A percentile compares a stretch with the other conserved stretches of the same genome.
Evolutionary conservation across 2,329 filamentous ascomycete genomes (phyloP).

Genomic region (Fusarium penzigii): DNA sequence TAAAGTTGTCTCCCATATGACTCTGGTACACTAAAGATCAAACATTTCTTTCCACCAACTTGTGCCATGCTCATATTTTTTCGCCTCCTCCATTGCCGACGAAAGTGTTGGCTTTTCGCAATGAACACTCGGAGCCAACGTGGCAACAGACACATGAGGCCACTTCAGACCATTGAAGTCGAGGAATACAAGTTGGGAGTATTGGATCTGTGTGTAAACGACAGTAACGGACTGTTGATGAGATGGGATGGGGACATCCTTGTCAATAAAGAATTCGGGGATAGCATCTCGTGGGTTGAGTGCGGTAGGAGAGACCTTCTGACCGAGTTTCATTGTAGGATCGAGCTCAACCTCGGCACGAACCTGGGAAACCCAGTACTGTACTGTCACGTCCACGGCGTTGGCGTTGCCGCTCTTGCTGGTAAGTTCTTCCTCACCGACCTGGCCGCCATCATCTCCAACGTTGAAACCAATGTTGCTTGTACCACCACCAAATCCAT

Average conservation of each 20-base stretch:
- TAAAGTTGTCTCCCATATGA: too few relatives aligned
- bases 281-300: slow-evolving; percentile 9
- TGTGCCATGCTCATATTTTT: too few relatives aligned
- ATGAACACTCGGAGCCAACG: slow-evolving; percentile 11
- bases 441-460: slow-evolving; percentile 20
- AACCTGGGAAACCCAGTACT: slow-evolving; percentile 24
- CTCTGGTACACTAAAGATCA: too few relatives aligned
- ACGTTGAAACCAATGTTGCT: slow-evolving; percentile 21
- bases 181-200: slow-evolving; percentile 31
- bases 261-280: slow-evolving; percentile 15
- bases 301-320: slow-evolving; percentile 8
- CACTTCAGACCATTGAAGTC: slow-evolving; percentile 13
- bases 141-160: slow-evolving; percentile 21
- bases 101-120: too few relatives aligned
- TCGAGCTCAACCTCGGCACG: slow-evolving; percentile 18
- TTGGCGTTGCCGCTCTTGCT: slow-evolving; percentile 20
- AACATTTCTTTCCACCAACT: too few relatives aligned
- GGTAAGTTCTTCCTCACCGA: slow-evolving; percentile 29
- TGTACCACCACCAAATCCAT: slow-evolving; percentile 32
- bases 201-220: slow-evolving; percentile 36
- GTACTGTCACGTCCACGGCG: slow-evolving; percentile 7
- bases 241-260: slow-evolving; percentile 1
- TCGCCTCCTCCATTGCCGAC: too few relatives aligned
- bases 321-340: neutral
- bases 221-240: slow-evolving; percentile 11